Conservation (phyloP, 2,329 filamentous ascomycete genomes). For the Tolypocladium guangdongense region DNA sequence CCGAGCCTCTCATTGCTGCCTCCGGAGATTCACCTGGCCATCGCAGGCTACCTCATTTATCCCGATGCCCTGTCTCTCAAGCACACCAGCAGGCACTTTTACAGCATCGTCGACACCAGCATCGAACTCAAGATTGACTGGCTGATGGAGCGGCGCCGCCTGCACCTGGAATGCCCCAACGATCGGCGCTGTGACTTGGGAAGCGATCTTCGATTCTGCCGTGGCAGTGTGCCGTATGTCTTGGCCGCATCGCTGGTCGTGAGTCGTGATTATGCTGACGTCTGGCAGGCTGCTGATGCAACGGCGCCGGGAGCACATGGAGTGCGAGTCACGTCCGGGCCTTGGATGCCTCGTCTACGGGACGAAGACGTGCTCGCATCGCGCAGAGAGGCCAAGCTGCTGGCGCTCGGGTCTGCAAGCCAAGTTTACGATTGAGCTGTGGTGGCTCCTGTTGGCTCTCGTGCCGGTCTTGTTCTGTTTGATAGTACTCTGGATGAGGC, state of each 20-base stretch:
- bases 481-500: neutral
- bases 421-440: slow-evolving; percentile 34
- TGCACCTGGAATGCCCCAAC: slow-evolving; percentile 56
- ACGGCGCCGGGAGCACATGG: slow-evolving; percentile 45
- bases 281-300: slow-evolving; percentile 42
- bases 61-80: slow-evolving; percentile 63
- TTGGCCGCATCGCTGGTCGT: too few relatives aligned
- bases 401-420: slow-evolving; percentile 32
- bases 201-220: slow-evolving; percentile 49
- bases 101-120: slow-evolving; percentile 53
- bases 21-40: slow-evolving; percentile 55
- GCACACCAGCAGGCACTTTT: slow-evolving; percentile 54
- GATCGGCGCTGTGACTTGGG: slow-evolving; percentile 44
- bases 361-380: slow-evolving; percentile 35
- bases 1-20: slow-evolving; percentile 31
- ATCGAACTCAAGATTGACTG: slow-evolving; percentile 56
- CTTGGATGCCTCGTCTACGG: slow-evolving; percentile 45
- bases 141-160: slow-evolving; percentile 51
- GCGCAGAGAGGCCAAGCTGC: slow-evolving; percentile 32
- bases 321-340: slow-evolving; percentile 47
- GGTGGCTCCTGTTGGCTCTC: slow-evolving; percentile 36
- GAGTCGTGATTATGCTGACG: neutral
- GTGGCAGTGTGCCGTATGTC: slow-evolving; percentile 46
- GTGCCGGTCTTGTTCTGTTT: slow-evolving; percentile 20
- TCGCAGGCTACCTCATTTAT: slow-evolving; percentile 50